Percentiles rank a stretch among this genome's conserved stretches.
phyloP scores from a whole-genome alignment of 352 stramenopile species.

The Globisporangium solare region DNA sequence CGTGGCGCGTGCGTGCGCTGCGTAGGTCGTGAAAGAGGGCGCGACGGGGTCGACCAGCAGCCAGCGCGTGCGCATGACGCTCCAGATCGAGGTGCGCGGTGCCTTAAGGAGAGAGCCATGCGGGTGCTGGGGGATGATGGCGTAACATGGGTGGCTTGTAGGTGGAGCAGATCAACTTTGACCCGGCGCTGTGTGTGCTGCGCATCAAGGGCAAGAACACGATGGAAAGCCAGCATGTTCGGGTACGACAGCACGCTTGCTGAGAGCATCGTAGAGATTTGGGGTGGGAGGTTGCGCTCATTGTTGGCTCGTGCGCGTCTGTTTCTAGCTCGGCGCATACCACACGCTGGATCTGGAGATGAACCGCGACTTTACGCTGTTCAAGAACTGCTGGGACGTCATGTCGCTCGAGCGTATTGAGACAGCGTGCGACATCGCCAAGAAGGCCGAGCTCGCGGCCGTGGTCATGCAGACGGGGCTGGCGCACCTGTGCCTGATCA shows the following conservation, averaged over 20 bases:
- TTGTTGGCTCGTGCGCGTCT: constrained; percentile 1
- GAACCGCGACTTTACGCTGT: constrained; percentile 94
- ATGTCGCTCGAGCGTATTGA: constrained; percentile 96
- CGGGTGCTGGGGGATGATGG: too few relatives aligned
- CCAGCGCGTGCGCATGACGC: constrained; percentile 92
- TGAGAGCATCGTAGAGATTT: too few relatives aligned
- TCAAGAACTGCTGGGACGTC: constrained; percentile 97
- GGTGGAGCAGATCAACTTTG: constrained; percentile 97
- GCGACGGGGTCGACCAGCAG: constrained; percentile 94
- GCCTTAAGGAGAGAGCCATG: too few relatives aligned
- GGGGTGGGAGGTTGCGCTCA: too few relatives aligned
- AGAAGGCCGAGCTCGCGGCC: constrained; percentile 93
- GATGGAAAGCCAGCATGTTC: constrained; percentile 93
- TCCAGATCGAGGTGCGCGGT: constrained; percentile 86
- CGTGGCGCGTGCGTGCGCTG: neutral
- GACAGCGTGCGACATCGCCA: constrained; percentile 92
- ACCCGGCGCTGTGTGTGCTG: constrained; percentile 90
- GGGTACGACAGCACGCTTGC: constrained; percentile 39
- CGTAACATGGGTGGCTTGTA: constrained; percentile 23
- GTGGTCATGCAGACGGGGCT: constrained; percentile 96
- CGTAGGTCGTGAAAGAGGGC: constrained; percentile 92
- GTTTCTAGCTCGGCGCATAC: constrained; percentile 91
- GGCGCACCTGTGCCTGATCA: constrained; percentile 97
- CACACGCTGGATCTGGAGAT: constrained; percentile 97
- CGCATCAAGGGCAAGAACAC: constrained; percentile 94